Evolutionary conservation across 176 grass and related monocot genomes (phyloP).

Genomic region (Raddia distichophylla): DNA sequence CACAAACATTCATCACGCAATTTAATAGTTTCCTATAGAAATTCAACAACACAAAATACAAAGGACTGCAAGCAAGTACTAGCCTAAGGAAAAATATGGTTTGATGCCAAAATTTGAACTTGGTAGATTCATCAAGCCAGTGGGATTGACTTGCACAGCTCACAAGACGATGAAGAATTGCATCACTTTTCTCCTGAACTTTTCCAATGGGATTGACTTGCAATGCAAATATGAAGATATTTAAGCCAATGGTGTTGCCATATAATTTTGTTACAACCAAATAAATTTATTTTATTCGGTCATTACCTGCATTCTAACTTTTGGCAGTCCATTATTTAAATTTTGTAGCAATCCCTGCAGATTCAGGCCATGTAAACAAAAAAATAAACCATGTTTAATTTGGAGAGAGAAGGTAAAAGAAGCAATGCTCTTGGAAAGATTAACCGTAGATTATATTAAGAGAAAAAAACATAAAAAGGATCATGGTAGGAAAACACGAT

Average conservation of each 20-base stretch:
- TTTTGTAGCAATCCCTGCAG: slow-evolving; percentile 83
- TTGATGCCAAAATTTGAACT: too few relatives aligned
- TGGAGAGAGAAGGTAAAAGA: not conserved
- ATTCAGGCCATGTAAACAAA: slow-evolving; percentile 19
- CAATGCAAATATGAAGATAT: slow-evolving; percentile 88
- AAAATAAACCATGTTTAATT: not conserved
- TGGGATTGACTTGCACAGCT: too few relatives aligned
- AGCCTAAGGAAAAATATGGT: too few relatives aligned
- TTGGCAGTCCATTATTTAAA: slow-evolving; percentile 81
- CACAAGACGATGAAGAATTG: too few relatives aligned
- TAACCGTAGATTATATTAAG: too few relatives aligned
- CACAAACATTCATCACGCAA: too few relatives aligned
- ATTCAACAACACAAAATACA: too few relatives aligned
- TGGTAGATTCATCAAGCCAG: too few relatives aligned
- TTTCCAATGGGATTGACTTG: slow-evolving; percentile 71
- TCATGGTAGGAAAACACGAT: slow-evolving; percentile 8
- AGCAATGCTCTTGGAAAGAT: too few relatives aligned
- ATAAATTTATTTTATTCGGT: slow-evolving; percentile 27
- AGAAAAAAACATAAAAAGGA: slow-evolving; percentile 14
- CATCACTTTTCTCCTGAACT: too few relatives aligned
- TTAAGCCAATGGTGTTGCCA: slow-evolving; percentile 32
- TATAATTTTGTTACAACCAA: slow-evolving; percentile 35
- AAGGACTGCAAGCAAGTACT: too few relatives aligned
- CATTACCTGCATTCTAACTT: slow-evolving; percentile 96
- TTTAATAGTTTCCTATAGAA: too few relatives aligned